Conservation (phyloP, 1,139 yeast species). For the Magnusiomyces clavatus region DNA sequence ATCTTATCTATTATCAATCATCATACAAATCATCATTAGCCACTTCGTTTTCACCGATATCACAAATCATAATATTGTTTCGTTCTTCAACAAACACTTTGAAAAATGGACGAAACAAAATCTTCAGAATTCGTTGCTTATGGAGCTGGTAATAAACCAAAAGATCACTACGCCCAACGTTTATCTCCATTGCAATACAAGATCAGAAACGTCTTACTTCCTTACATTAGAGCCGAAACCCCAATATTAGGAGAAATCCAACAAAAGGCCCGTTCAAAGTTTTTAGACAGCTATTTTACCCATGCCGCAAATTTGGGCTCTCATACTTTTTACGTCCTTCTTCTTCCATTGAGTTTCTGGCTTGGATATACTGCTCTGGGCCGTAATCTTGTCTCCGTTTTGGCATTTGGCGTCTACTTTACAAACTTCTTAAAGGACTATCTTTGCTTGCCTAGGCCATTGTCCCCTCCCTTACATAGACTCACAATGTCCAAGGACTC, state of each 20-base stretch:
- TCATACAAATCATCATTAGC: too few relatives aligned
- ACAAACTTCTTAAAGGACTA: slow-evolving; percentile 77
- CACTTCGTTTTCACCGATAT: too few relatives aligned
- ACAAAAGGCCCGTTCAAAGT: slow-evolving; percentile 39
- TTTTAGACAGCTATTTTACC: slow-evolving; percentile 70
- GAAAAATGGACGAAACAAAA: too few relatives aligned
- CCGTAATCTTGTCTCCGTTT: slow-evolving; percentile 59
- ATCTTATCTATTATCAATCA: too few relatives aligned
- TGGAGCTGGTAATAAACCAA: slow-evolving; percentile 60
- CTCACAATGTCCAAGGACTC: slow-evolving; percentile 86
- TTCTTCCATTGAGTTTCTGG: slow-evolving; percentile 85
- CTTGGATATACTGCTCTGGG: slow-evolving; percentile 56
- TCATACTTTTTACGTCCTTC: slow-evolving; percentile 85
- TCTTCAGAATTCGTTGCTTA: too few relatives aligned
- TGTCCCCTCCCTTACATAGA: slow-evolving; percentile 85
- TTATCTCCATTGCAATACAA: slow-evolving; percentile 55
- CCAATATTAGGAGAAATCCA: slow-evolving; percentile 55
- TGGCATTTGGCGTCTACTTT: slow-evolving; percentile 79
- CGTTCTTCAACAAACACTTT: too few relatives aligned
- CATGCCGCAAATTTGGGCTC: slow-evolving; percentile 87
- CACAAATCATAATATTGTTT: too few relatives aligned
- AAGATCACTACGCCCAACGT: slow-evolving; percentile 53
- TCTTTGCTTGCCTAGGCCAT: slow-evolving; percentile 85
- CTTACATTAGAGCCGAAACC: slow-evolving; percentile 61
- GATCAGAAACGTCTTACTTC: slow-evolving; percentile 49